A percentile compares a stretch with the other conserved stretches of the same genome.
These are phyloP conservation scores for Forsythia suspensa DNA, from an alignment of 257 asterid species.

Conservation along the genomic window DNA sequence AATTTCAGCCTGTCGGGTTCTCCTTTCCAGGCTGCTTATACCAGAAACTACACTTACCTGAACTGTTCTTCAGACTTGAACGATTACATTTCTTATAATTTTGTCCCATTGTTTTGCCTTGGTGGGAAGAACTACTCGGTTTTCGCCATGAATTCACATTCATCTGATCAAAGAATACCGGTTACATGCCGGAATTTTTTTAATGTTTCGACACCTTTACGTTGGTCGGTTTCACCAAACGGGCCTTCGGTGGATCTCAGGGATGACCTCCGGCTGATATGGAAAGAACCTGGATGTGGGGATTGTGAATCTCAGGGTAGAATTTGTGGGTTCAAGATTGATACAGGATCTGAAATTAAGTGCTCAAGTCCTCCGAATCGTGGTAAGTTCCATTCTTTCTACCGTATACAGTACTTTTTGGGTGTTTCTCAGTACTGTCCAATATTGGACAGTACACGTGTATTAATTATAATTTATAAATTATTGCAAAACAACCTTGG, in stretches of 20 bases:
- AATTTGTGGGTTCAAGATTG: constrained; percentile 42
- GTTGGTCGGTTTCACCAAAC: constrained; percentile 29
- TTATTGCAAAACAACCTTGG: too few relatives aligned
- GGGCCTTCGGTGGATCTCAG: constrained; percentile 34
- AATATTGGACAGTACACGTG: too few relatives aligned
- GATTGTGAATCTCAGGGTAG: constrained; percentile 47
- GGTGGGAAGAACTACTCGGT: constrained; percentile 43
- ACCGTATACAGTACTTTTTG: too few relatives aligned
- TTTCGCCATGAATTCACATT: constrained; percentile 30
- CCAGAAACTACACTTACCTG: constrained; percentile 35
- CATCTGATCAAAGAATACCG: constrained; percentile 22
- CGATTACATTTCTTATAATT: constrained; percentile 14
- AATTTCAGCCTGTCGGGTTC: constrained; percentile 47
- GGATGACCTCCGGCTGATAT: constrained; percentile 53
- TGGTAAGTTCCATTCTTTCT: constrained; percentile 36
- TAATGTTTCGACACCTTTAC: constrained; percentile 43
- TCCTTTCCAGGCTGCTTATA: constrained; percentile 34
- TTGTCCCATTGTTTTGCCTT: constrained; percentile 39
- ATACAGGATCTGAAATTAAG: constrained; percentile 31
- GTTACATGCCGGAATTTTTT: constrained; percentile 40
- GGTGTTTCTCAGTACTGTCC: too few relatives aligned
- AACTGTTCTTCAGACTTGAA: constrained; percentile 53
- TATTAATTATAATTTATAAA: too few relatives aligned
- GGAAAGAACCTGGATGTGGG: constrained; percentile 49
- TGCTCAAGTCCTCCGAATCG: constrained; percentile 37